Evolutionary conservation across 2,329 filamentous ascomycete species (phyloP).

Genomic region (Sporothrix brunneoviolacea): DNA sequence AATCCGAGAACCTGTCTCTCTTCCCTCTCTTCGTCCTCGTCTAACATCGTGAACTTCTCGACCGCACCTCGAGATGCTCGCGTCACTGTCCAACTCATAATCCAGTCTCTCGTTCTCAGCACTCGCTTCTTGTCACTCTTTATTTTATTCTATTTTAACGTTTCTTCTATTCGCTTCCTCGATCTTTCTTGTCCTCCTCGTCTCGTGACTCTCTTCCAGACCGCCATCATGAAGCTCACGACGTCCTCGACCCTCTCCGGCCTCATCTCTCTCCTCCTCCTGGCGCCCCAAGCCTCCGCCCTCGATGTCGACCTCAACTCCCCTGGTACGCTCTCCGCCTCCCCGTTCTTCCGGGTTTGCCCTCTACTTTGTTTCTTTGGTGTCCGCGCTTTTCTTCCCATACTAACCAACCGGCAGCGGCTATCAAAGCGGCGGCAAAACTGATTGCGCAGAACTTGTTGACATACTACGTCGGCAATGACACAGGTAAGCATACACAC

Average conservation of each 20-base stretch:
- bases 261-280: not conserved
- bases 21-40: not conserved
- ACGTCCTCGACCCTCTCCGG: not conserved
- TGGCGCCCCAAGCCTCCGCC: not conserved
- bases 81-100: not conserved
- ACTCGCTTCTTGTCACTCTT: too few species aligned
- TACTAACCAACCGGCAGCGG: conserved; percentile 26
- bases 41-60: not conserved
- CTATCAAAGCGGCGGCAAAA: conserved; percentile 38
- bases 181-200: not conserved
- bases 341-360: conserved; percentile 10
- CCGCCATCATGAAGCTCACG: conserved; percentile 9
- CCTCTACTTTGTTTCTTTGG: not conserved
- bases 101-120: not conserved
- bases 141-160: not conserved
- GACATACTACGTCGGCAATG: conserved; percentile 43
- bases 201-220: not conserved
- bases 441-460: conserved; percentile 44
- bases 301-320: conserved; percentile 16
- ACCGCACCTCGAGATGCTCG: not conserved
- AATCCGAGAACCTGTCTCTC: too few species aligned
- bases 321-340: too few species aligned
- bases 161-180: not conserved
- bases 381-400: not conserved
- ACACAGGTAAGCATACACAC: conserved; percentile 21